Evolutionary conservation across 345 rosid genomes (phyloP).

Genomic region (Isatis tinctoria): DNA sequence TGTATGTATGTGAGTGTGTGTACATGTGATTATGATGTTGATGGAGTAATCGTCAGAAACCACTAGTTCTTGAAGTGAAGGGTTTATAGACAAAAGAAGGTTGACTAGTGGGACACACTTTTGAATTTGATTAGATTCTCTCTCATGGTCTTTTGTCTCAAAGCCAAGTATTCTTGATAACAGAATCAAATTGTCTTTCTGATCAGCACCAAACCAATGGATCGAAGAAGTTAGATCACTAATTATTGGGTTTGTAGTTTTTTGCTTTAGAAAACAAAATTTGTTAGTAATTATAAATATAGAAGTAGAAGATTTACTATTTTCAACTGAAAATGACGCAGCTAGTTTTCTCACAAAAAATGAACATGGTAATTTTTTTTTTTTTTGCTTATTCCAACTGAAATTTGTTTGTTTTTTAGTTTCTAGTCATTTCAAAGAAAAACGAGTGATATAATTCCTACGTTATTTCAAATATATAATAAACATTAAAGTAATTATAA

Average conservation of each 20-base stretch:
- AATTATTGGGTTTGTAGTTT: not conserved
- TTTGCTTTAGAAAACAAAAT: not conserved
- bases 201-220: not conserved
- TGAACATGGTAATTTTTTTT: not conserved
- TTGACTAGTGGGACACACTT: constrained; percentile 32
- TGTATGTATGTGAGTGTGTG: not conserved
- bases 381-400: not conserved
- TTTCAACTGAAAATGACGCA: not conserved
- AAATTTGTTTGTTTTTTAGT: not conserved
- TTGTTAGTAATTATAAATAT: not conserved
- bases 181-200: constrained; percentile 18
- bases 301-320: not conserved
- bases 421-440: not conserved
- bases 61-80: constrained; percentile 30
- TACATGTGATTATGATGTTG: constrained; percentile 18
- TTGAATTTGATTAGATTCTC: constrained; percentile 18
- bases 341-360: not conserved
- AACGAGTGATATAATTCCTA: not conserved
- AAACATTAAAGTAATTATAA: not conserved
- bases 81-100: constrained; percentile 30
- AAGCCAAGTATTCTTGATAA: not conserved
- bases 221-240: not conserved
- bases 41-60: constrained; percentile 33
- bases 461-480: not conserved
- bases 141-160: constrained; percentile 18